Conservation (phyloP, 1,284 basidiomycete genomes). For the Cronartium quercuum region DNA sequence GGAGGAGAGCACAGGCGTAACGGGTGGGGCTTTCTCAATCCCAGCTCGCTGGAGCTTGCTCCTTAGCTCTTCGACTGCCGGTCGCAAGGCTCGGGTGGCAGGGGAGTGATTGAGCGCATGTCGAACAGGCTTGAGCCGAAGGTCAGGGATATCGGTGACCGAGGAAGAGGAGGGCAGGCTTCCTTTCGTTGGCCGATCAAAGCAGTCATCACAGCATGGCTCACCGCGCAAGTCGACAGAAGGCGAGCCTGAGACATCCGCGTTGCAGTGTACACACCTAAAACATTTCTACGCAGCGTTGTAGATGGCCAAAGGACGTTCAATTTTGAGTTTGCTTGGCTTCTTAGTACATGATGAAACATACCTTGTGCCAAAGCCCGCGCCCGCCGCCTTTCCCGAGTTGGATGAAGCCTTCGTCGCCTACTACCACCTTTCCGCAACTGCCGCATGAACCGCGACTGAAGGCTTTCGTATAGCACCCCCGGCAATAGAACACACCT, state of each 20-base stretch:
- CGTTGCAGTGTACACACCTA: slow-evolving; percentile 31
- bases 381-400: slow-evolving; percentile 28
- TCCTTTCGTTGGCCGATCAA: slow-evolving; percentile 13
- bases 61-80: slow-evolving; percentile 34
- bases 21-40: slow-evolving; percentile 7
- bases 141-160: slow-evolving; percentile 34
- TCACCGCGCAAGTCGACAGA: slow-evolving; percentile 27
- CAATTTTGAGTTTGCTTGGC: background rate
- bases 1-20: background rate
- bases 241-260: slow-evolving; percentile 20
- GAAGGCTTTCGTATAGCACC: slow-evolving; percentile 30
- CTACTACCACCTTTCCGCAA: slow-evolving; percentile 26
- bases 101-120: slow-evolving; percentile 13
- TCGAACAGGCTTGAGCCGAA: slow-evolving; percentile 6
- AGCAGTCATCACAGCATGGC: slow-evolving; percentile 34
- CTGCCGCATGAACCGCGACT: slow-evolving; percentile 19
- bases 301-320: background rate
- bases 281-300: slow-evolving; percentile 32
- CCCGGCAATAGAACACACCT: slow-evolving; percentile 37
- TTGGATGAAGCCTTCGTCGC: slow-evolving; percentile 37
- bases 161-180: background rate
- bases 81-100: slow-evolving; percentile 19
- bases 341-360: background rate
- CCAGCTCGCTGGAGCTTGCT: slow-evolving; percentile 30
- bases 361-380: slow-evolving; percentile 38